phyloP scores from a whole-genome alignment of 116 monocot genomes.

The Iris pallida region DNA sequence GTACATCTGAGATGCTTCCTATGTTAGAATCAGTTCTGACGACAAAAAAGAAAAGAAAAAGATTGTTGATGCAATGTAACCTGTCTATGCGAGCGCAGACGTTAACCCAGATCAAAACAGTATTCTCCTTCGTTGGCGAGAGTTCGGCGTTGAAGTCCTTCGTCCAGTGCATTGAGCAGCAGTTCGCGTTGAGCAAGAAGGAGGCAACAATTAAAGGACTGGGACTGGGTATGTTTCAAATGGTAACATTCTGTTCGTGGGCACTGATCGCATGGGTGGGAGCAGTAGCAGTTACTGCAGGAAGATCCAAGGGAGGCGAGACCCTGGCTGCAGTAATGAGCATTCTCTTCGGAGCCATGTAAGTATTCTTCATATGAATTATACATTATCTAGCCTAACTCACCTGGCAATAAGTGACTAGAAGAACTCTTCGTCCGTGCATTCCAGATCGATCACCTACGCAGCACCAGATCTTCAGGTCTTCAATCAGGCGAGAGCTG shows the following conservation, averaged over 20 bases:
- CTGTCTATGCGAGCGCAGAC: slow-evolving; percentile 17
- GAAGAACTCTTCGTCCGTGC: neutral
- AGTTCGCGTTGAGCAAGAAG: slow-evolving; percentile 28
- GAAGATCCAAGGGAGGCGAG: slow-evolving; percentile 28
- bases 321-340: slow-evolving; percentile 37
- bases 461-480: slow-evolving; percentile 40
- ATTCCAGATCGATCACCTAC: slow-evolving; percentile 40
- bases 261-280: slow-evolving; percentile 42
- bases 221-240: slow-evolving; percentile 34
- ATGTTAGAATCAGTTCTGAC: neutral
- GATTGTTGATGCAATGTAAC: neutral
- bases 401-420: neutral
- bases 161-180: slow-evolving; percentile 25
- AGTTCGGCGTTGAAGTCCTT: slow-evolving; percentile 20
- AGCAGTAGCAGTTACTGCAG: slow-evolving; percentile 23
- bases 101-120: slow-evolving; percentile 36
- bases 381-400: neutral
- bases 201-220: slow-evolving; percentile 33
- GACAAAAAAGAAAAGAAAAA: neutral
- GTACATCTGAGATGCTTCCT: neutral
- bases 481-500: slow-evolving; percentile 44
- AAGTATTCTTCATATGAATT: slow-evolving; percentile 5
- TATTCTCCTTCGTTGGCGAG: slow-evolving; percentile 39
- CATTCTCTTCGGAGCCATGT: slow-evolving; percentile 49
- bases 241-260: slow-evolving; percentile 42